Evolutionary conservation across 345 rosid species (phyloP).

Genomic region (Geranium rotundifolium): DNA sequence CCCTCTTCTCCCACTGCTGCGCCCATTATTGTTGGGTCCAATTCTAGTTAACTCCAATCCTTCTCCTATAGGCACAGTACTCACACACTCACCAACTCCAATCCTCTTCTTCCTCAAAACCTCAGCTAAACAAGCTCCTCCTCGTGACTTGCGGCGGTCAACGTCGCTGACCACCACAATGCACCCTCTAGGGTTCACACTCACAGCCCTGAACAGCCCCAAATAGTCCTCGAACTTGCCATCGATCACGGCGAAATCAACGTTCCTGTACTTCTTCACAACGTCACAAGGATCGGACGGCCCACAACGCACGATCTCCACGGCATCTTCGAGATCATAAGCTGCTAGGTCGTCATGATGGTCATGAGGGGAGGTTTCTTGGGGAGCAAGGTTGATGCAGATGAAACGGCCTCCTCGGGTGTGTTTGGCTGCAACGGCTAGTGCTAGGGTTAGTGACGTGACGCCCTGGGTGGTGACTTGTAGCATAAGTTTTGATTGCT

Average conservation of each 20-base stretch:
- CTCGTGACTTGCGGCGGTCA: neutral
- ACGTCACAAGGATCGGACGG: neutral
- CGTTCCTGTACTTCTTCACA: neutral
- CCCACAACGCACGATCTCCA: constrained; percentile 1
- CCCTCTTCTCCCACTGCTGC: neutral
- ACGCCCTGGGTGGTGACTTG: constrained; percentile 11
- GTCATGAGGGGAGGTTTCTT: neutral
- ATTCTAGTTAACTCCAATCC: constrained; percentile 12
- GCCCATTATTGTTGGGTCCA: neutral
- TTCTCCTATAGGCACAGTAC: constrained; percentile 11
- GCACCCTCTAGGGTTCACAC: constrained; percentile 6
- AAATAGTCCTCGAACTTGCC: constrained; percentile 1
- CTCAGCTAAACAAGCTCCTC: neutral
- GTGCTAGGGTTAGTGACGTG: constrained; percentile 11
- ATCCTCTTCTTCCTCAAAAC: neutral
- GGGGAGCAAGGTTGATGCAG: neutral
- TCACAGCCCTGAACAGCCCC: neutral
- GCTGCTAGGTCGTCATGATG: neutral
- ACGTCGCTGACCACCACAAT: constrained; percentile 4
- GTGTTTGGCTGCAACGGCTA: constrained; percentile 17
- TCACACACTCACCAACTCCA: constrained; percentile 4
- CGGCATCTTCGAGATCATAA: constrained; percentile 7
- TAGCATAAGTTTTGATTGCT: constrained; percentile 10
- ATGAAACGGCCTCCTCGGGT: constrained; percentile 10
- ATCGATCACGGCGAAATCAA: constrained; percentile 12